Evolutionary conservation across 352 stramenopile genomes (phyloP), one percentile per base, ranked within the genome.

Genomic region (Globisporangium lucens): DNA sequence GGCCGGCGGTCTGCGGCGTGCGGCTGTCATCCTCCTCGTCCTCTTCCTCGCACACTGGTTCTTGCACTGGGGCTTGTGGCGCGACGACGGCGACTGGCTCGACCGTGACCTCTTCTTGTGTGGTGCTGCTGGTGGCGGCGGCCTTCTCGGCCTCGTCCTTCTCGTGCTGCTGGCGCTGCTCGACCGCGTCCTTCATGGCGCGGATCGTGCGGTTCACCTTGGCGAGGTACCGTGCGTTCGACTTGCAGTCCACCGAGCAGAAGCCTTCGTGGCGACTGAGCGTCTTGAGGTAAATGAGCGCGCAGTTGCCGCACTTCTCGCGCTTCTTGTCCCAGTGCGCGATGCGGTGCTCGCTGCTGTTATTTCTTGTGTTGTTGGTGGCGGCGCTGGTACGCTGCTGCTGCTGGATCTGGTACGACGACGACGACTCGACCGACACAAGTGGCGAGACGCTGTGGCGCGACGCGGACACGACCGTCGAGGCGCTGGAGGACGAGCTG

Each of bases 221-320:
- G 53, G 87, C 77, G 29, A 95, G 72, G 75, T 95, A 95, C 2
- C 73, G 65, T 56, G 87, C 89, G 76, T 95, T 95, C 43, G 86
- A 93, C 77, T 95, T 93, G 82, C 88, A 95, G 73, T 95, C 88
- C 52, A 95, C 80, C 9, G 88, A 95, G 79, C 88, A 95, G 64
- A 85, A 94, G 74, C 84, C 84, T 5, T 76, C 59, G 71, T 90
- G 80, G 41, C 77, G 75, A 58, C 84, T 94, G n/a, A 91, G 70
- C 38, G 85, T 93, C 75, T 93, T 94, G 69, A 95, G 77, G 71
- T 92, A 95, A 65, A 95, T 91, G 66, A 86, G 85, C 57, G 83
- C 76, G 76, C 88, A 95, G 76, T 95, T 95, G 64, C 61, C 57
- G 77, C 88, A 95, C 73, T 90, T 89, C 33, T 90, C 81, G 63